Base-by-base conservation (phyloP, 2,329 filamentous ascomycete genomes). In the Didymosphaeria variabile region DNA sequence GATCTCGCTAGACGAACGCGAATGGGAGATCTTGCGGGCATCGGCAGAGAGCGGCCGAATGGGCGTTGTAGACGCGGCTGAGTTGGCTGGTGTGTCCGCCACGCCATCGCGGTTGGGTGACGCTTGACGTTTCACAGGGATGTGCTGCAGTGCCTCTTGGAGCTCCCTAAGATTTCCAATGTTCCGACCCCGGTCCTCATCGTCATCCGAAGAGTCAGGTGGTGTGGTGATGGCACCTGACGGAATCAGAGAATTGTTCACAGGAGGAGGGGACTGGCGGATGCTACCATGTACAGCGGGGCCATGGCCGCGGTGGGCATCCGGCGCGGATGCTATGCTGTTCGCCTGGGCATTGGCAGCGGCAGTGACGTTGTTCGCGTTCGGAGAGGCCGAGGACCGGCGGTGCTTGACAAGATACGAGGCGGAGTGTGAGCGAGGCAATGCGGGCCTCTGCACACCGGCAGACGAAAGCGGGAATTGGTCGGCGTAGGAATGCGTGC, bases 171-270 rank as follows among this genome's bases (percentile, higher is more conserved):
- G 79, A 60, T 83, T 79, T 70, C 75, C 77, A 61, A 76, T 80
- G 68, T 60, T 71, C 29, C 67, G 74, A 63, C 67, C 87, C 32
- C 75, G 89, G 72, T 96, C 93, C 68, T 97, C 93, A 66, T 95
- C 93, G 75, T 97, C 94, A 78, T 94, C 93, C 29, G 90, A 94
- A 36, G 94, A 97, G 72, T 97, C 94, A 10, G 94, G 94, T 38
- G 94, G 94, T 0, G 94, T 97, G 61, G 97, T 91, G 69, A 97
- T 88, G 65, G 92, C 93, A 63, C 92, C 93, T 64, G 88, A 87
- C 45, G 93, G 93, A 78, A 97, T 95, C 65, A 87, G 82, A 61
- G 88, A 86, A 80, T 92, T 88, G 65, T 89, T 92, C 65, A 93
- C 80, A 19, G 93, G 92, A n/a, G 92, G 90, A 17, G 93, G 92